Conservation (phyloP, 2,329 filamentous ascomycete species). For the Paecilomyces variotii region DNA sequence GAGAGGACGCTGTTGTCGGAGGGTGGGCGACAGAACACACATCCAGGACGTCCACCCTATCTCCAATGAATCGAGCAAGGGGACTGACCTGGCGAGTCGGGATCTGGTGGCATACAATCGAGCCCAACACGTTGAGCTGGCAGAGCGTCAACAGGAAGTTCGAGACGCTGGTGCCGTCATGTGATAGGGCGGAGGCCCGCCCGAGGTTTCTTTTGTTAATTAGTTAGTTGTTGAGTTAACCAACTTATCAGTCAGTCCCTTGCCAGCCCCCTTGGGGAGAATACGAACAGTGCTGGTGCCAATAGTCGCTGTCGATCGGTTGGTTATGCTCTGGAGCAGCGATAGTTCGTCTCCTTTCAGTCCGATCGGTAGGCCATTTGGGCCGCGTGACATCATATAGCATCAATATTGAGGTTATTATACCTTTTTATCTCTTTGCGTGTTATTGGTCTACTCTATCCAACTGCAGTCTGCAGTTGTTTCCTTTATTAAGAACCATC, state of each 20-base stretch:
- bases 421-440: background rate
- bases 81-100: background rate
- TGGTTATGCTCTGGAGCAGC: background rate
- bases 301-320: background rate
- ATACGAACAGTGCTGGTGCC: background rate
- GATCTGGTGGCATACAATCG: background rate
- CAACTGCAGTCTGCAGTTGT: no score
- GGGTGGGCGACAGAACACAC: constrained; percentile 3
- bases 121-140: background rate
- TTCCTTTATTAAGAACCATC: no score
- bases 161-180: background rate
- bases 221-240: background rate
- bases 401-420: background rate
- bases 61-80: background rate
- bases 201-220: background rate
- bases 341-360: background rate
- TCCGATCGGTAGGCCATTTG: background rate
- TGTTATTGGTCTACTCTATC: no score
- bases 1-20: constrained; percentile 12
- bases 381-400: background rate
- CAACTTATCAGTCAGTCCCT: background rate
- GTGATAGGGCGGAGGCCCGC: background rate
- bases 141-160: background rate
- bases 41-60: background rate
- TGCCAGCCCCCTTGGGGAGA: background rate